Base-by-base conservation (phyloP, 148 eudicot genomes). In the Euryodendron excelsum region DNA sequence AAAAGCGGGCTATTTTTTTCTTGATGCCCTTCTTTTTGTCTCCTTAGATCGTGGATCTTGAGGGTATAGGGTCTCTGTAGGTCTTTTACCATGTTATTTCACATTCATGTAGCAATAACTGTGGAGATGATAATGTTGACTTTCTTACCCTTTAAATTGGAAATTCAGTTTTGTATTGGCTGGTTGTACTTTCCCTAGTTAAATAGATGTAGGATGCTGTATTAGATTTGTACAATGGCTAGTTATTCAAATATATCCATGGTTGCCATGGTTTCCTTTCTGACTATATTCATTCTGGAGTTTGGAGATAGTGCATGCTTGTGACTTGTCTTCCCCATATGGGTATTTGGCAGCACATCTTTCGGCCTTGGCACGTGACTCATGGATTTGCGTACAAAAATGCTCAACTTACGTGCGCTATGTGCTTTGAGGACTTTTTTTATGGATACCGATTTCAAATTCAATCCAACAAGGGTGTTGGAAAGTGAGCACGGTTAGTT, bases 1-100 rank as follows among this genome's bases (percentile, higher is more conserved):
- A 14, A 58, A 21, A 11, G 48, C 41, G 67, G 77, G 67, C 77
- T 59, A 33, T 53, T 75, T 60, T 73, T 69, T 59, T 27, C 17
- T 27, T 60, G 23, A 13, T 63, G 68, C 77, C 77, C 68, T 7
- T 8, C 37, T 17, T 12, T 45, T 0, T 48, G 6, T 0, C 8
- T 27, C 10, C 3, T 27, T 36, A n/a, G 72, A 23, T 44, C 18
- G 23, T 66, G 47, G 11, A 66, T 68, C 18, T 4, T 27, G 55
- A 69, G 56, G 73, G 56, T 27, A 69, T 15, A 69, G 14, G 55
- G 55, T 27, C 34, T 41, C 34, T 27, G 17, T 48, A 13, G 30
- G 17, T 34, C 63, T 9, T 21, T 5, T 34, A 62, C 34, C 28
- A 20, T 62, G 25, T 65, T 17, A 17, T 5, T 34, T 53, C 30